Evolutionary conservation across 768 basidiomycete species (phyloP).

Genomic region (Lactarius pseudohatsudake): DNA sequence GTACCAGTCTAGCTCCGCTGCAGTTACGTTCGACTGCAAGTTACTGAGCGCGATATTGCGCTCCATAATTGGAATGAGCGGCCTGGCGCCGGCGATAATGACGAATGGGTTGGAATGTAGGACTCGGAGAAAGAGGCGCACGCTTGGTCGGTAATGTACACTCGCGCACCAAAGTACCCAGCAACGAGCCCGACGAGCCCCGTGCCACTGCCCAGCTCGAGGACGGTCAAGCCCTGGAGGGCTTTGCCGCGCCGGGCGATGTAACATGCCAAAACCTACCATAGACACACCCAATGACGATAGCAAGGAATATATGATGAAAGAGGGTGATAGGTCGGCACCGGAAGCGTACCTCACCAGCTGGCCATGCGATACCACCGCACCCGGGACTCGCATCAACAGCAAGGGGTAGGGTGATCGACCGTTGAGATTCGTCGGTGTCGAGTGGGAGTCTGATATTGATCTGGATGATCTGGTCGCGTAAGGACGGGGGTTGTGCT

Average conservation of each 20-base stretch:
- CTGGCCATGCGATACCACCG: slow-evolving; percentile 91
- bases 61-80: slow-evolving; percentile 75
- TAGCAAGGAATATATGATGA: neutral
- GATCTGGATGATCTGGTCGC: slow-evolving; percentile 48
- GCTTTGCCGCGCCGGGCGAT: slow-evolving; percentile 56
- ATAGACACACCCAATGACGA: slow-evolving; percentile 10
- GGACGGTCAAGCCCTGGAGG: slow-evolving; percentile 54
- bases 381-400: slow-evolving; percentile 87
- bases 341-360: slow-evolving; percentile 66
- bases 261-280: slow-evolving; percentile 76
- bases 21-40: slow-evolving; percentile 50
- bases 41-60: slow-evolving; percentile 69
- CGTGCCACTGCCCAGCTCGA: slow-evolving; percentile 91
- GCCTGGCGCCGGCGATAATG: slow-evolving; percentile 43
- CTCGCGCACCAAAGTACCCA: slow-evolving; percentile 59
- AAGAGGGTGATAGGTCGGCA: neutral
- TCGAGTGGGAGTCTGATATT: slow-evolving; percentile 34
- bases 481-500: slow-evolving; percentile 51
- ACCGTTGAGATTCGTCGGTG: slow-evolving; percentile 16
- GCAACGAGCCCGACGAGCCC: slow-evolving; percentile 90
- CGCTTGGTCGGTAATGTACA: slow-evolving; percentile 90
- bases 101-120: slow-evolving; percentile 34
- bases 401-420: slow-evolving; percentile 49
- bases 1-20: slow-evolving; percentile 82
- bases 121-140: slow-evolving; percentile 43